Base-by-base conservation (phyloP, 257 asterid genomes). In the Jacaranda mimosifolia region DNA sequence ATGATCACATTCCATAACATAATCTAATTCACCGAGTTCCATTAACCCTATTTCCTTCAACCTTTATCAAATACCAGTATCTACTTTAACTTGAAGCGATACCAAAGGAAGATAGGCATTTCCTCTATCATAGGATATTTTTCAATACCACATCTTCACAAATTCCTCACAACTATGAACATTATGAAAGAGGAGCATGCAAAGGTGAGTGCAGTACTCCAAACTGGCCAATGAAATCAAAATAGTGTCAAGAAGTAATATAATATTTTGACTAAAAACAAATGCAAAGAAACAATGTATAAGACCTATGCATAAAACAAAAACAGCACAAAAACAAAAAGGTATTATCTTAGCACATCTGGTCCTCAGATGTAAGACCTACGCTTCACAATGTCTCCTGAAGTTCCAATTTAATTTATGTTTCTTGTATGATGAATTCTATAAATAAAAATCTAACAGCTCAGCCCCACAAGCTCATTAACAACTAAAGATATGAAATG, bases 1-100 rank as follows among this genome's bases (percentile, higher is more conserved):
- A 21, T 48, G 19, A 21, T 68, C 45, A 48, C 15, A 9, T 48
- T 11, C 65, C 65, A 19, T 11, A 59, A 1, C 40, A 5, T 26
- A 59, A 21, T 59, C 26, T 14, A 59, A 9, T 8, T 59, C 65
- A 59, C 38, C 17, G 40, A 21, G 40, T 21, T 3, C 39, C 13
- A 8, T 26, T 9, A 15, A 6, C 26, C 48, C 36, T 14, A 40
- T 35, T 4, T 32, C 9, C 73, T 69, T 51, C 39, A 52, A 70
- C 14, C 40, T 7, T 59, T 32, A 51, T 21, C 32, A 48, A 1
- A 69, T 32, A 59, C n/a, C 17, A 2, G 45, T 12, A 68, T 70
- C 63, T 52, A 70, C 75, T 13, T 32, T 51, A 21, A 32, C 19
- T 69, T 69, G 45, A 69, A 49, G 32, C 32, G 63, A 52, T 48